Evolutionary conservation across 2,329 filamentous ascomycete genomes (phyloP).

Genomic region (Aspergillus aculeatus): DNA sequence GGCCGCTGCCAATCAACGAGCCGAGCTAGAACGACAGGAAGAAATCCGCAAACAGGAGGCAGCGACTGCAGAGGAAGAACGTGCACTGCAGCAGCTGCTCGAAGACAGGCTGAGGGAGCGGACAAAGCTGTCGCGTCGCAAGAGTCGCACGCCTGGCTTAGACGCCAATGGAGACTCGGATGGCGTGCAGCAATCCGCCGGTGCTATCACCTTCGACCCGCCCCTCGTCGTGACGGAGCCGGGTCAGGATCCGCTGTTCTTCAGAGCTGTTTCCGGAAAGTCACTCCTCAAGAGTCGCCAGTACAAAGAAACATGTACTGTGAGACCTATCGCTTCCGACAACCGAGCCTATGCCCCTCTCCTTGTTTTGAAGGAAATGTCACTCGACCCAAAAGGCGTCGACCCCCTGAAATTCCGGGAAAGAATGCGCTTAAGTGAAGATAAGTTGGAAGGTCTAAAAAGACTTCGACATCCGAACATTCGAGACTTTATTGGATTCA

Average conservation of each 20-base stretch:
- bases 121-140: conserved; percentile 38
- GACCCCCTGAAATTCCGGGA: conserved; percentile 68
- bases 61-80: conserved; percentile 42
- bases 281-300: conserved; percentile 64
- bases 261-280: conserved; percentile 70
- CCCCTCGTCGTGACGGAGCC: conserved; percentile 58
- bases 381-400: conserved; percentile 57
- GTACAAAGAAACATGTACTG: conserved; percentile 64
- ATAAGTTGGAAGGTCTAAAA: conserved; percentile 72
- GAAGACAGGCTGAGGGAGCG: conserved; percentile 42
- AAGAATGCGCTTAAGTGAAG: conserved; percentile 73
- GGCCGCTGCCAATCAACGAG: conserved; percentile 61
- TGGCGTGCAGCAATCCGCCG: conserved; percentile 34
- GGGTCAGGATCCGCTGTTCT: conserved; percentile 63
- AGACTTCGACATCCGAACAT: conserved; percentile 73
- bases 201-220: conserved; percentile 44
- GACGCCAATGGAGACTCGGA: conserved; percentile 32
- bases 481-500: conserved; percentile 77
- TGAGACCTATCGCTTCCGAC: conserved; percentile 64
- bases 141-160: conserved; percentile 37
- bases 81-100: conserved; percentile 38
- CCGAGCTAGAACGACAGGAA: conserved; percentile 52
- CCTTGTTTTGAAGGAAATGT: conserved; percentile 72
- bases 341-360: conserved; percentile 57
- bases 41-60: conserved; percentile 44